Conservation (phyloP, 108 stramenopile species). For the Skeletonema menzelii region DNA sequence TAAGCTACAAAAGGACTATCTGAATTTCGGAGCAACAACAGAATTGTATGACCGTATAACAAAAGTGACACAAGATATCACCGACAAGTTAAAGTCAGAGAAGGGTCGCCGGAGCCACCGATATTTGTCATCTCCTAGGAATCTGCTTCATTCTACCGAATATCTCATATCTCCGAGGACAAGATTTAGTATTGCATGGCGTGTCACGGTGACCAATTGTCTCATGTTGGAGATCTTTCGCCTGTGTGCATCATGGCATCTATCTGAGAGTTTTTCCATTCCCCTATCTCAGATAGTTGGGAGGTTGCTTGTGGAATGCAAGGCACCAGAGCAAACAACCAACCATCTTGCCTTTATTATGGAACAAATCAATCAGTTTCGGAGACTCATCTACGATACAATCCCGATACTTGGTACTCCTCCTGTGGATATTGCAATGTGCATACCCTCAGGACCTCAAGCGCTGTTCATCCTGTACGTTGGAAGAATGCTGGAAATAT, state of each 20-base stretch:
- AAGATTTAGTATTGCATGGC: conserved; percentile 64
- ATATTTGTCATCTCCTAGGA: conserved; percentile 31
- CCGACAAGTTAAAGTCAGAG: conserved; percentile 39
- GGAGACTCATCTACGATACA: conserved; percentile 21
- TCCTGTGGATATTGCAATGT: conserved; percentile 38
- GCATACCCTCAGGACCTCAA: conserved; percentile 57
- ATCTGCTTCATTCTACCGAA: conserved; percentile 26
- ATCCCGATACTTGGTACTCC: conserved; percentile 39
- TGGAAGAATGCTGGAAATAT: conserved; percentile 45
- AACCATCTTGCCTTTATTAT: conserved; percentile 37
- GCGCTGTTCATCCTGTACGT: conserved; percentile 47
- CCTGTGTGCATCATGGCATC: conserved; percentile 54
- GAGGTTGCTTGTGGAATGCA: conserved; percentile 42
- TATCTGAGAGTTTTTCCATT: conserved; percentile 47
- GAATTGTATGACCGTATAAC: conserved; percentile 61
- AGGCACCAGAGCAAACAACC: conserved; percentile 31
- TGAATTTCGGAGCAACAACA: conserved; percentile 22
- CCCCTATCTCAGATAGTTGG: conserved; percentile 42
- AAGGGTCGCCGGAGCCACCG: conserved; percentile 24
- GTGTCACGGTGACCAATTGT: conserved; percentile 59
- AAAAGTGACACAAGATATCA: conserved; percentile 47
- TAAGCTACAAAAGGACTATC: conserved; percentile 40
- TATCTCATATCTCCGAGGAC: conserved; percentile 65
- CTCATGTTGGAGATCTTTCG: conserved; percentile 58
- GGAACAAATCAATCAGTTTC: conserved; percentile 39